phyloP scores from a whole-genome alignment of 805 yeast genomes.

The Blastobotrys parvus region DNA sequence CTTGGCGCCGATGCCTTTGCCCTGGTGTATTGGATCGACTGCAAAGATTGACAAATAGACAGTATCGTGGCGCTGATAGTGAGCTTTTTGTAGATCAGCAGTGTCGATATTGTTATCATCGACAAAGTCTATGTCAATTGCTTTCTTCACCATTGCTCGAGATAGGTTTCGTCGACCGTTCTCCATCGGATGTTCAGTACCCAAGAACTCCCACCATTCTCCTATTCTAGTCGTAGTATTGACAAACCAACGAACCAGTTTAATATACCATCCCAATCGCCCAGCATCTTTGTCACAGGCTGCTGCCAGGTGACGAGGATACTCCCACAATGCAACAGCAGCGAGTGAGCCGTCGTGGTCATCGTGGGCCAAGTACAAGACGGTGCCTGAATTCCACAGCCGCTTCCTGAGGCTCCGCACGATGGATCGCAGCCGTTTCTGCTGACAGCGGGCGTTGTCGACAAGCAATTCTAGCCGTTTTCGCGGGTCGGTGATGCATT shows the following conservation, averaged over 20 bases:
- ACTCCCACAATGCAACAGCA: too few relatives aligned
- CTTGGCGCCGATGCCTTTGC: slow-evolving; percentile 9
- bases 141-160: not conserved
- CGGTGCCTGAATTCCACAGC: not conserved
- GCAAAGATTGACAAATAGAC: slow-evolving; percentile 6
- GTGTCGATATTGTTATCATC: too few relatives aligned
- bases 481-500: not conserved
- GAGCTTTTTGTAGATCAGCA: not conserved
- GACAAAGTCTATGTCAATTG: not conserved
- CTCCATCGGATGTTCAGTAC: not conserved
- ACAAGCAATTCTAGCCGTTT: not conserved
- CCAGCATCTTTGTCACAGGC: too few relatives aligned
- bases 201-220: not conserved
- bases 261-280: too few relatives aligned
- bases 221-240: too few relatives aligned
- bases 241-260: too few relatives aligned
- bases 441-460: not conserved
- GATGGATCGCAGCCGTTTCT: not conserved
- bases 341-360: not conserved
- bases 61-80: not conserved
- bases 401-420: not conserved
- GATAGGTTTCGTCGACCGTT: not conserved
- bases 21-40: slow-evolving; percentile 7
- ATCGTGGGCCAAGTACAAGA: not conserved
- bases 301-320: too few relatives aligned